A percentile compares a stretch with the other conserved stretches of the same genome.
Evolutionary conservation across 805 yeast genomes (phyloP).

Genomic region (Hanseniaspora mollemarum): DNA sequence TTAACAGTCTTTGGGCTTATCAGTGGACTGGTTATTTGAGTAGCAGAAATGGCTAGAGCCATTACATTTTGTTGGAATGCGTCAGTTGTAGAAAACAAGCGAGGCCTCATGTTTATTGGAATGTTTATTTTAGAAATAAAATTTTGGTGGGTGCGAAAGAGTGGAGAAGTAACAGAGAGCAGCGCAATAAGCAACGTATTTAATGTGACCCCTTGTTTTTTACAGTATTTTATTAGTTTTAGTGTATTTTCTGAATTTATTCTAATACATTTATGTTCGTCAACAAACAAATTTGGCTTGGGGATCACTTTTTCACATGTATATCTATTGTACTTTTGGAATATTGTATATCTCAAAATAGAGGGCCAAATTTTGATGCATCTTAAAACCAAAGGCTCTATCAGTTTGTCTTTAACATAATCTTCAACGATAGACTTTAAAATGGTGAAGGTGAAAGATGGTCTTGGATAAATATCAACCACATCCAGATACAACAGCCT

Average conservation of each 20-base stretch:
- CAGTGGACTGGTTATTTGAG: slow-evolving; percentile 1
- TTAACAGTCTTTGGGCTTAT: neutral
- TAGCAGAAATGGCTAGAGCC: slow-evolving; percentile 8
- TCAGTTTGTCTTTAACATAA: neutral
- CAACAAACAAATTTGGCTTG: neutral
- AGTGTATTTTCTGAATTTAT: neutral
- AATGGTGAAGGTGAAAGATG: neutral
- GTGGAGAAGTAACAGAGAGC: slow-evolving; percentile 1
- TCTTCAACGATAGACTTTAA: neutral
- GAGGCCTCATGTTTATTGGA: slow-evolving; percentile 10
- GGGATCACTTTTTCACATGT: neutral
- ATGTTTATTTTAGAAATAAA: slow-evolving; percentile 8
- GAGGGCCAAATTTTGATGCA: neutral
- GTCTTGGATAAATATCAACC: slow-evolving; percentile 12
- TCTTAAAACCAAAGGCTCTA: slow-evolving; percentile 1
- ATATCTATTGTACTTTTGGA: neutral
- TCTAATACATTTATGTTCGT: neutral
- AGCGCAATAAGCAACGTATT: slow-evolving; percentile 1
- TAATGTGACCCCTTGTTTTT: slow-evolving; percentile 1
- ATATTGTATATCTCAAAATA: neutral
- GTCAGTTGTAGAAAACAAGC: neutral
- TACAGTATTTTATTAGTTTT: neutral
- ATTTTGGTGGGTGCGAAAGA: neutral
- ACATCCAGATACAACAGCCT: neutral
- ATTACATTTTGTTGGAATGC: neutral